phyloP scores from a whole-genome alignment of 208 protist species.

The Leptomonas seymouri region DNA sequence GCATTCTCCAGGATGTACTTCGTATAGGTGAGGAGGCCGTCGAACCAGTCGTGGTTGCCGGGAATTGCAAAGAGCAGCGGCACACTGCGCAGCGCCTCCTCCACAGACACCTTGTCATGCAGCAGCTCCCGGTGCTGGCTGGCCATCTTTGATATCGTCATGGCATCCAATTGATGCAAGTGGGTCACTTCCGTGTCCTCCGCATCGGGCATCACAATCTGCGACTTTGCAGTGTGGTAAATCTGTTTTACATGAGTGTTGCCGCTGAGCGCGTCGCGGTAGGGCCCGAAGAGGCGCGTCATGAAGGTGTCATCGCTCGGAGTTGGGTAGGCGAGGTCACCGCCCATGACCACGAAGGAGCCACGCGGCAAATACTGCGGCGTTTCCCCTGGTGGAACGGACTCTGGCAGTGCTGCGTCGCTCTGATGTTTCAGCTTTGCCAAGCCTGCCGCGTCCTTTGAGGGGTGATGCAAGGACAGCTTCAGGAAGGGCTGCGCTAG shows the following conservation, averaged over 20 bases:
- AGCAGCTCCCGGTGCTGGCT: slow-evolving; percentile 32
- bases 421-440: neutral
- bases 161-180: slow-evolving; percentile 60
- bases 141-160: slow-evolving; percentile 47
- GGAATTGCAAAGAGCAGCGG: slow-evolving; percentile 88
- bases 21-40: slow-evolving; percentile 78
- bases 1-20: slow-evolving; percentile 74
- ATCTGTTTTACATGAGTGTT: slow-evolving; percentile 47
- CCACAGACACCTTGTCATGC: slow-evolving; percentile 26
- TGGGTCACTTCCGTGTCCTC: slow-evolving; percentile 58
- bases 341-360: slow-evolving; percentile 79
- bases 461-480: slow-evolving; percentile 62
- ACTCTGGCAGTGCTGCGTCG: slow-evolving; percentile 7
- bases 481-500: slow-evolving; percentile 63
- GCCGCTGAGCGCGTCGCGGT: slow-evolving; percentile 60
- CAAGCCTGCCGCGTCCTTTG: neutral
- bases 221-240: slow-evolving; percentile 40
- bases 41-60: slow-evolving; percentile 92
- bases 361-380: slow-evolving; percentile 65
- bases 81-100: slow-evolving; percentile 59
- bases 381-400: neutral
- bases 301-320: slow-evolving; percentile 73
- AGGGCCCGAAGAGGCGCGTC: slow-evolving; percentile 75
- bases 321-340: slow-evolving; percentile 85
- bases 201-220: slow-evolving; percentile 46